These are phyloP conservation scores for Amylocarpus encephaloides DNA, from an alignment of 2,329 filamentous ascomycete species.

Conservation along the genomic window DNA sequence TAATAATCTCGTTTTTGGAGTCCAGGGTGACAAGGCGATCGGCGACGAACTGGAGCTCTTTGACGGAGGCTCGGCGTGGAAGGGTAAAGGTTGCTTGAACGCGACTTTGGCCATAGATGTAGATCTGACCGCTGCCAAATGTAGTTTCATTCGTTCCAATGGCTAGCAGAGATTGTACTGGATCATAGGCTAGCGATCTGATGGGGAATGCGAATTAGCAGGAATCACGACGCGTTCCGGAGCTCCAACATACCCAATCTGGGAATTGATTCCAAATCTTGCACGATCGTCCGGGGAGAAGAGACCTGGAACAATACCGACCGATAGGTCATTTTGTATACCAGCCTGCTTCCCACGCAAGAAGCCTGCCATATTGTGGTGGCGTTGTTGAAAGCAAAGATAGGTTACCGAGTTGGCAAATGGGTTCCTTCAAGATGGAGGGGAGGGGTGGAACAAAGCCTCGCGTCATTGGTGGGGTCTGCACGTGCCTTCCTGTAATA, in stretches of 20 bases:
- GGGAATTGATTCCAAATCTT: slow-evolving; percentile 76
- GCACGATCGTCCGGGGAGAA: slow-evolving; percentile 81
- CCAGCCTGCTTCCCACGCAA: slow-evolving; percentile 89
- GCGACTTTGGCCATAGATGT: slow-evolving; percentile 76
- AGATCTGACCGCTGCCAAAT: slow-evolving; percentile 81
- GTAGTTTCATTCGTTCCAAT: slow-evolving; percentile 84
- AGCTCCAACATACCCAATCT: slow-evolving; percentile 48
- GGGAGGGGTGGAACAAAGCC: not conserved
- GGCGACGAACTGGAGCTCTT: slow-evolving; percentile 73
- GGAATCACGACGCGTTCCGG: too few relatives aligned
- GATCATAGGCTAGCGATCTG: slow-evolving; percentile 83
- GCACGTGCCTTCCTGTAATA: too few relatives aligned
- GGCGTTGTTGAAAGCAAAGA: not conserved
- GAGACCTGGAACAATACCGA: slow-evolving; percentile 67
- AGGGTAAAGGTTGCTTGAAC: slow-evolving; percentile 71
- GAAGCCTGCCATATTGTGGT: slow-evolving; percentile 68
- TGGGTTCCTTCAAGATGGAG: not conserved
- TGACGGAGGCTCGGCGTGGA: slow-evolving; percentile 66
- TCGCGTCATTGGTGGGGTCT: not conserved
- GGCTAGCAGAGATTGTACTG: slow-evolving; percentile 86
- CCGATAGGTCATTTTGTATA: slow-evolving; percentile 84
- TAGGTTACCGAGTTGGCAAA: not conserved
- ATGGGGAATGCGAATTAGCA: slow-evolving; percentile 29
- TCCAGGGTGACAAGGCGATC: slow-evolving; percentile 83
- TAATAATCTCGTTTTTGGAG: slow-evolving; percentile 72